Evolutionary conservation across 352 stramenopile genomes (phyloP).

Genomic region (Aphanomyces astaci): DNA sequence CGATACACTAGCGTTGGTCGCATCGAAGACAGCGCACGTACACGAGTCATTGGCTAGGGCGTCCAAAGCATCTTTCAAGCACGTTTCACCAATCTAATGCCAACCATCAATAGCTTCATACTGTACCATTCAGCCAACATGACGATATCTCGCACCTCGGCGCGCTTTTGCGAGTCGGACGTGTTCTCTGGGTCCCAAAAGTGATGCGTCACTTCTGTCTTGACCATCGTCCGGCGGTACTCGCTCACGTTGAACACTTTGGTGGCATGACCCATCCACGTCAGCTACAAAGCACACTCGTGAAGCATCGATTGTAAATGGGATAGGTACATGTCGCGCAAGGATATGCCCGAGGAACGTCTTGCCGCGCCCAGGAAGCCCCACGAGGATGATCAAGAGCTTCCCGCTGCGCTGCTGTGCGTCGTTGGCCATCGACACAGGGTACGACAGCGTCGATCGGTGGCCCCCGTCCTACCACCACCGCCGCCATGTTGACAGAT

Average conservation of each 20-base stretch:
- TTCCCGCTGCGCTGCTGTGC: constrained; percentile 46
- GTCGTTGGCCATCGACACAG: constrained; percentile 29
- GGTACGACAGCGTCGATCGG: constrained; percentile 48
- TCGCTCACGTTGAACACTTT: constrained; percentile 79
- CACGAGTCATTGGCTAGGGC: constrained; percentile 58
- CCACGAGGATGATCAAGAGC: constrained; percentile 75
- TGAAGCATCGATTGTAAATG: not conserved
- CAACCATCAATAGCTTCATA: too few relatives aligned
- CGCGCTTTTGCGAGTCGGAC: constrained; percentile 57
- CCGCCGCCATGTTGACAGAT: too few relatives aligned
- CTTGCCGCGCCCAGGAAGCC: constrained; percentile 69
- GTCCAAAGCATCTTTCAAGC: constrained; percentile 58
- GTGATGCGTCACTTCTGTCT: constrained; percentile 59
- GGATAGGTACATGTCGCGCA: constrained; percentile 42
- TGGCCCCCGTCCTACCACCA: constrained; percentile 41
- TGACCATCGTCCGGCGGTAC: constrained; percentile 61
- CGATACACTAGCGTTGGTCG: constrained; percentile 71
- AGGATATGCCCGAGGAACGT: constrained; percentile 81
- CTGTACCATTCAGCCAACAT: not conserved
- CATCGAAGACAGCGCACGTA: constrained; percentile 77
- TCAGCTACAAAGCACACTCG: constrained; percentile 25
- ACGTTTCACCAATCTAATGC: constrained; percentile 53
- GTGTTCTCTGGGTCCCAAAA: constrained; percentile 79
- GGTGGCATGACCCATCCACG: constrained; percentile 78
- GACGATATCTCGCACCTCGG: constrained; percentile 28